Evolutionary conservation across 1,139 yeast genomes (phyloP).

Genomic region (Saccharomyces hybrid): DNA sequence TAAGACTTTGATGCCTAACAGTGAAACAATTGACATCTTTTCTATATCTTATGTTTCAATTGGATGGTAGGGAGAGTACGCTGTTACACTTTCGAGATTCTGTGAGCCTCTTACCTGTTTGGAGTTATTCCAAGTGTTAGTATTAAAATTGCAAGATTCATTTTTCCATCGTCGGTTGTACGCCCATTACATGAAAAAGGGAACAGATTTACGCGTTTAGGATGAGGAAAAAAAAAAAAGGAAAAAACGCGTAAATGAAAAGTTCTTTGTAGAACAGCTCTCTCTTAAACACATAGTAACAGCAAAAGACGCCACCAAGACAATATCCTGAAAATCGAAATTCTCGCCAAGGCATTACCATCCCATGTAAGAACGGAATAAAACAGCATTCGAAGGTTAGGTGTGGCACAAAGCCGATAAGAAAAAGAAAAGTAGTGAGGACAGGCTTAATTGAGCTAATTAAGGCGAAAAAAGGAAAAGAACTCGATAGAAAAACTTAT

Average conservation of each 20-base stretch:
- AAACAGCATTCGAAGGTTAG: not conserved
- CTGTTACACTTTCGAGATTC: not conserved
- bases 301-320: not conserved
- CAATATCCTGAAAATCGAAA: not conserved
- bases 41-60: not conserved
- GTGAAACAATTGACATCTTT: conserved; percentile 84
- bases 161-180: not conserved
- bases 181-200: not conserved
- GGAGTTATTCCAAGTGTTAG: not conserved
- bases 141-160: not conserved
- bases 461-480: not conserved
- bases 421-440: not conserved
- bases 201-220: not conserved
- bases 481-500: not conserved
- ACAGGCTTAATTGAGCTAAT: not conserved
- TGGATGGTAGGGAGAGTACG: not conserved
- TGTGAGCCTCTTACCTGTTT: not conserved
- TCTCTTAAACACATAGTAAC: not conserved
- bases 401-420: not conserved
- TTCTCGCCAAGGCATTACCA: not conserved
- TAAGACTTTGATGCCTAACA: conserved; percentile 82
- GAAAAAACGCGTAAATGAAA: not conserved
- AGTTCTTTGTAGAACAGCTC: not conserved
- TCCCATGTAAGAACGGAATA: not conserved
- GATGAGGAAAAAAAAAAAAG: not conserved